Percentiles rank a stretch among this genome's conserved stretches.
Evolutionary conservation across 2,329 filamentous ascomycete genomes (phyloP).

Genomic region (Neofusicoccum umdonicola): DNA sequence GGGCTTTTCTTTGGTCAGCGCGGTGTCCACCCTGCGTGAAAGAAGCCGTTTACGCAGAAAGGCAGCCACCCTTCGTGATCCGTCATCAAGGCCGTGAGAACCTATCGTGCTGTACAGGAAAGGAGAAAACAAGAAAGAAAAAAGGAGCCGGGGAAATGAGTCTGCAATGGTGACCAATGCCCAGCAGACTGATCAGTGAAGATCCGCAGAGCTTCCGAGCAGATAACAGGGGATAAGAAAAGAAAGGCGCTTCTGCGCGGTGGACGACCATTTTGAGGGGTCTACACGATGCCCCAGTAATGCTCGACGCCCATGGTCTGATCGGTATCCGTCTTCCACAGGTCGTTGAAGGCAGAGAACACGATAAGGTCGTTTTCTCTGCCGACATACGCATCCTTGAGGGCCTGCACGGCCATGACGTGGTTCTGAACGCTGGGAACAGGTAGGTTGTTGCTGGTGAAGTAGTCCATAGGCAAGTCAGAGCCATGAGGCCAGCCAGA

Average conservation of each 20-base stretch:
- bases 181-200: not conserved
- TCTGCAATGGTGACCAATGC: not conserved
- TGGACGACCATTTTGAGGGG: not conserved
- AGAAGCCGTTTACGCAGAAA: not conserved
- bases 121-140: not conserved
- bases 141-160: not conserved
- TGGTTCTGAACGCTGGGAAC: conserved; percentile 69
- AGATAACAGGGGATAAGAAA: not conserved
- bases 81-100: not conserved
- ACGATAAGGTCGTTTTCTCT: conserved; percentile 53
- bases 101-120: not conserved
- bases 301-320: conserved; percentile 69
- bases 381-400: not conserved
- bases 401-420: conserved; percentile 55
- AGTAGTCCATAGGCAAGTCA: conserved; percentile 19
- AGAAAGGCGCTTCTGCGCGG: not conserved
- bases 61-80: not conserved
- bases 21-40: not conserved
- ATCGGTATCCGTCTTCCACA: conserved; percentile 68
- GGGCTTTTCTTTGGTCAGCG: not conserved
- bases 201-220: not conserved
- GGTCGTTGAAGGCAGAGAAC: conserved; percentile 76
- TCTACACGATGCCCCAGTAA: conserved; percentile 65
- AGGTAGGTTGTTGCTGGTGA: conserved; percentile 61
- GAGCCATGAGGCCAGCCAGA: conserved; percentile 80